Conservation (phyloP, 345 rosid genomes). For the sweet orange (Citrus sinensis) region DVS_A1.0 CM039161.1:2162501-2163000, state of each 20-base stretch:
- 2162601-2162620: not conserved
- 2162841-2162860: conserved; percentile 84
- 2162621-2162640: no score
- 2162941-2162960: not conserved
- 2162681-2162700: not conserved
- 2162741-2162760: not conserved
- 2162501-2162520: not conserved
- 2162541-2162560: no score
- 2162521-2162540: not conserved
- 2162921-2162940: not conserved
- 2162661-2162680: not conserved
- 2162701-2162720: no score
- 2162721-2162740: no score
- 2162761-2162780: not conserved
- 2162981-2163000: not conserved
- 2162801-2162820: conserved; percentile 86
- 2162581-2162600: not conserved
- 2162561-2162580: not conserved
- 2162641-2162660: no score
- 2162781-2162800: not conserved
- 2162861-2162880: not conserved
- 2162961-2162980: not conserved
- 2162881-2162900: not conserved
- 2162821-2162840: conserved; percentile 88
- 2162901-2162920: not conserved